Conservation (phyloP, 495 filamentous ascomycete species). For the Ascodesmis nigricans region DNA sequence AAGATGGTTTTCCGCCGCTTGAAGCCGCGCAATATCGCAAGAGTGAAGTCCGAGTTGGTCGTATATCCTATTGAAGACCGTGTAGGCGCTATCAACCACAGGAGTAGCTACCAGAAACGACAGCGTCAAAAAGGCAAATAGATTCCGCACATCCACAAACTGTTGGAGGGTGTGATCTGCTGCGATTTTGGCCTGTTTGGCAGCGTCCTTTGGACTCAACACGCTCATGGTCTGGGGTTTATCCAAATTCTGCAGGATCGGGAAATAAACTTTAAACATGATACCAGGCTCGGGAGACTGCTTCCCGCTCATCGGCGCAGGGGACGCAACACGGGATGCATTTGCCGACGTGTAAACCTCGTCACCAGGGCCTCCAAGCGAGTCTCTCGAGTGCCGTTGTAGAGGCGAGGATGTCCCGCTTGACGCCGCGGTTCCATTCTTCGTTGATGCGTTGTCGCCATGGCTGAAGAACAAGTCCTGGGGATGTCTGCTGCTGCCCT, state of each 20-base stretch:
- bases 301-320: constrained; percentile 39
- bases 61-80: constrained; percentile 28
- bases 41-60: constrained; percentile 9
- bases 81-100: constrained; percentile 42
- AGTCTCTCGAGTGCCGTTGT: neutral
- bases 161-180: constrained; percentile 39
- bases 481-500: constrained; percentile 23
- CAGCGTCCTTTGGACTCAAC: constrained; percentile 16
- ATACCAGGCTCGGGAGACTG: constrained; percentile 14
- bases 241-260: constrained; percentile 27
- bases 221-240: constrained; percentile 5
- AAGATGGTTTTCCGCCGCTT: constrained; percentile 43
- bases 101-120: constrained; percentile 62
- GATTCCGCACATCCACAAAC: constrained; percentile 59
- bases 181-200: constrained; percentile 25
- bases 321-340: constrained; percentile 16
- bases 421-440: constrained; percentile 1
- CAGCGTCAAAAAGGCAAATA: constrained; percentile 71
- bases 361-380: constrained; percentile 5
- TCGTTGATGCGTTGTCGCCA: constrained; percentile 1
- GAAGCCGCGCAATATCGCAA: constrained; percentile 7
- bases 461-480: constrained; percentile 1
- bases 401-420: neutral
- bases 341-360: constrained; percentile 13
- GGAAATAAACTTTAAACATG: constrained; percentile 20